These are phyloP conservation scores for Adansonia gregorii DNA, from an alignment of 441 rosid species.

Conservation along the genomic window DNA sequence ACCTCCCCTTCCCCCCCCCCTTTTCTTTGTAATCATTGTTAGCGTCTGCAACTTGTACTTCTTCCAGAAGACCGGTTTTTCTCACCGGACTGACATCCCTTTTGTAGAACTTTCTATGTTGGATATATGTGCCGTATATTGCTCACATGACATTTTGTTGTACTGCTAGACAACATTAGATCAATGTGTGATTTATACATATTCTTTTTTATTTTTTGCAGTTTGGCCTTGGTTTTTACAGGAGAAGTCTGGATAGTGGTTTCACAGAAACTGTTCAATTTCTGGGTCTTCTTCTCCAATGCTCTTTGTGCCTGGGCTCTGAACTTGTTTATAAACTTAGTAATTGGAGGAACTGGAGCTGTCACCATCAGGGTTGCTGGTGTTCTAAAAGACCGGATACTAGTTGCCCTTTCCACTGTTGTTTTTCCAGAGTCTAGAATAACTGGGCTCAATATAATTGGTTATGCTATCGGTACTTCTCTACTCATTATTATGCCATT, in stretches of 20 bases:
- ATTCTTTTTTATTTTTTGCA: too few species aligned
- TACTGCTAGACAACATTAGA: background rate
- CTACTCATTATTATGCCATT: slow-evolving; percentile 15
- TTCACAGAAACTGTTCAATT: slow-evolving; percentile 89
- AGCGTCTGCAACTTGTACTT: too few species aligned
- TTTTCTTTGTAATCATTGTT: slow-evolving; percentile 92
- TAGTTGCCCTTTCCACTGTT: slow-evolving; percentile 97
- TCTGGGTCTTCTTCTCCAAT: slow-evolving; percentile 98
- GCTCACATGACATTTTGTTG: background rate
- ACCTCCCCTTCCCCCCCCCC: too few species aligned
- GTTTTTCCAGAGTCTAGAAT: slow-evolving; percentile 94
- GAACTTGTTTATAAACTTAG: slow-evolving; percentile 94
- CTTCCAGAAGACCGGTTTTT: too few species aligned
- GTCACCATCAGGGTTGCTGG: slow-evolving; percentile 98
- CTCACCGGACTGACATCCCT: too few species aligned
- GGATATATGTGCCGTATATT: too few species aligned
- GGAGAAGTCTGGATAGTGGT: slow-evolving; percentile 93
- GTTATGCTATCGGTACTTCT: slow-evolving; percentile 91
- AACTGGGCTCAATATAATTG: slow-evolving; percentile 89
- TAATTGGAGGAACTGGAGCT: slow-evolving; percentile 97
- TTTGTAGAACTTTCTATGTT: too few species aligned
- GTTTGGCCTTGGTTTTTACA: slow-evolving; percentile 95
- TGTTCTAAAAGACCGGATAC: slow-evolving; percentile 98
- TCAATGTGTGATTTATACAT: too few species aligned
- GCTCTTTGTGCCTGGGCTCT: slow-evolving; percentile 95